Percentiles rank a stretch among this genome's conserved stretches.
These are phyloP conservation scores for Breviolum minutum DNA, from an alignment of 73 alveolate genomes.

Conservation along the genomic window DNA sequence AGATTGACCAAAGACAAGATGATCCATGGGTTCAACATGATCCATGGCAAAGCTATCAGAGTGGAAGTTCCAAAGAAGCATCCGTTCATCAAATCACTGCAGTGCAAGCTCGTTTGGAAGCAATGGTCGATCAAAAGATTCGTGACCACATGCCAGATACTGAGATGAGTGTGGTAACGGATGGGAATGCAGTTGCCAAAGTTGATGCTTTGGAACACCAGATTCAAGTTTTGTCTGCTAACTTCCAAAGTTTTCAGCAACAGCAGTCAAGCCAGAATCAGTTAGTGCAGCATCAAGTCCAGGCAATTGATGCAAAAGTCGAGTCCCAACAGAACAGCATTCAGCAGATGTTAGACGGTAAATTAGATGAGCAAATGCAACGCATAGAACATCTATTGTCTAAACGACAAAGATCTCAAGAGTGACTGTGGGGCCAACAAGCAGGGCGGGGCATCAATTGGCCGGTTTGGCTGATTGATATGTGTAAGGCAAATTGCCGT, in stretches of 20 bases:
- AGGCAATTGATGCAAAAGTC: background rate
- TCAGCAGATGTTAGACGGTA: background rate
- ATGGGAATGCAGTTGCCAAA: background rate
- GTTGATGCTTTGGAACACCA: background rate
- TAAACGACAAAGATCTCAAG: background rate
- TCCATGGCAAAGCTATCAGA: background rate
- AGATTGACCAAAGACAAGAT: background rate
- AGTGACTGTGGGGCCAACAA: background rate
- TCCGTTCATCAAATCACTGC: background rate
- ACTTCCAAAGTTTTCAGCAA: background rate
- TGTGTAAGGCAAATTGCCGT: background rate
- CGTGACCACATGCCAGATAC: background rate
- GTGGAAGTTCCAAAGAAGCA: background rate
- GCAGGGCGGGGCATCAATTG: background rate
- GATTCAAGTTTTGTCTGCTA: background rate
- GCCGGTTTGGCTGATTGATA: background rate
- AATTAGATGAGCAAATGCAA: background rate
- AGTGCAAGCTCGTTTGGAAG: background rate
- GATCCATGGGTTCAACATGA: background rate
- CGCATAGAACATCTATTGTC: background rate
- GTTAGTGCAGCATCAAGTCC: background rate
- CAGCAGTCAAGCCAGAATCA: background rate
- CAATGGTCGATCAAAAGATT: background rate
- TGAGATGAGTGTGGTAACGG: too few species aligned
- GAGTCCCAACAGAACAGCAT: background rate